These are phyloP conservation scores for Aspergillus udagawae DNA, from an alignment of 2,329 filamentous ascomycete species.

Conservation along the genomic window DNA sequence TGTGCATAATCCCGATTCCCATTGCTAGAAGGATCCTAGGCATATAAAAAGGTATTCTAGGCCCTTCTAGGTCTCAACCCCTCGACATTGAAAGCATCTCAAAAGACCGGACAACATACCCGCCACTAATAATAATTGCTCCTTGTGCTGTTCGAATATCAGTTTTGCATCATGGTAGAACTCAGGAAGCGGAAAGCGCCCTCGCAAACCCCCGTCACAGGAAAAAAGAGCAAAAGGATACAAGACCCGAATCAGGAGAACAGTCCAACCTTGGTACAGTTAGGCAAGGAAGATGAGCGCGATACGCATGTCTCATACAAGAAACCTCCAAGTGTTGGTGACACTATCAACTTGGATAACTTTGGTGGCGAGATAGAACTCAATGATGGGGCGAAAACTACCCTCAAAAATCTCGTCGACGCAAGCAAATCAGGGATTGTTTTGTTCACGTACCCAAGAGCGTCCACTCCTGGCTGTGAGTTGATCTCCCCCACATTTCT, in stretches of 20 bases:
- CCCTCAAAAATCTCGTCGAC: slow-evolving; percentile 73
- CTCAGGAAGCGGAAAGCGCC: slow-evolving; percentile 61
- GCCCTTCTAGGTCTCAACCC: neutral
- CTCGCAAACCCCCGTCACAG: slow-evolving; percentile 38
- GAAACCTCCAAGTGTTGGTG: slow-evolving; percentile 40
- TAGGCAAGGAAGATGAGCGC: slow-evolving; percentile 26
- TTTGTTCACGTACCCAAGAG: slow-evolving; percentile 92
- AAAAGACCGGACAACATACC: neutral
- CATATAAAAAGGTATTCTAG: neutral
- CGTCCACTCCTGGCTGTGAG: slow-evolving; percentile 92
- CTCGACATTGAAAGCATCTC: neutral
- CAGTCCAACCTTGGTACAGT: slow-evolving; percentile 26
- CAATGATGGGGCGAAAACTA: slow-evolving; percentile 76
- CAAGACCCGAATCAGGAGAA: slow-evolving; percentile 30
- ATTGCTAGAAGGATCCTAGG: neutral
- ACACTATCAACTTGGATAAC: slow-evolving; percentile 49
- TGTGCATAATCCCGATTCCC: neutral
- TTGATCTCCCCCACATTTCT: slow-evolving; percentile 9
- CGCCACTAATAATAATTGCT: neutral
- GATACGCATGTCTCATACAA: slow-evolving; percentile 11
- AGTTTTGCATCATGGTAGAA: slow-evolving; percentile 44
- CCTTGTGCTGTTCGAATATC: neutral
- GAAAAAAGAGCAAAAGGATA: slow-evolving; percentile 26
- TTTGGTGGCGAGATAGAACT: slow-evolving; percentile 73
- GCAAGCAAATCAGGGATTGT: slow-evolving; percentile 83